Conservation (phyloP, 768 basidiomycete genomes). For the Mycena kentingensis region DNA sequence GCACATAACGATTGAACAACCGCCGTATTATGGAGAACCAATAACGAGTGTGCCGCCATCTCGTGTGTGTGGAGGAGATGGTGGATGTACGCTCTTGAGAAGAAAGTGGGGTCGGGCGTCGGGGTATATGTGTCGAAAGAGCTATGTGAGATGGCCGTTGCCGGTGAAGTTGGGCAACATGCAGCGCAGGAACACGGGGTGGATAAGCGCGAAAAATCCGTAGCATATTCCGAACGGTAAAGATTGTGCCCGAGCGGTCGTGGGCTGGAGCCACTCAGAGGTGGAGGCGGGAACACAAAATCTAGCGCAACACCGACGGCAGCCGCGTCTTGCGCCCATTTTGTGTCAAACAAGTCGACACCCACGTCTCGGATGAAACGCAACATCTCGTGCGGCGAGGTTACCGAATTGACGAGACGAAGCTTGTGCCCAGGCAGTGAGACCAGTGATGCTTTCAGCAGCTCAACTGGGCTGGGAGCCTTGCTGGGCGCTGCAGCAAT, state of each 20-base stretch:
- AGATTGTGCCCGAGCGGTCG: constrained; percentile 81
- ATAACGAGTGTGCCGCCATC: constrained; percentile 80
- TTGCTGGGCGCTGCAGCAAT: constrained; percentile 28
- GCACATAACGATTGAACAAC: constrained; percentile 68
- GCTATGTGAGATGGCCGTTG: constrained; percentile 47
- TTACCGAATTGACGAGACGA: constrained; percentile 57
- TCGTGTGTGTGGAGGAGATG: constrained; percentile 88
- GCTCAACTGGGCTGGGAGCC: constrained; percentile 22
- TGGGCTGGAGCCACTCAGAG: constrained; percentile 30
- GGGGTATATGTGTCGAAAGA: constrained; percentile 33
- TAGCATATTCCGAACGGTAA: constrained; percentile 56
- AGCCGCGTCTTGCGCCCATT: constrained; percentile 71
- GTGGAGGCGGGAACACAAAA: constrained; percentile 64
- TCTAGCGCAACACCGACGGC: constrained; percentile 76
- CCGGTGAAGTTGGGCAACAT: constrained; percentile 50
- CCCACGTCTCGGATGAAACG: constrained; percentile 63
- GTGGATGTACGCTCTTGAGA: constrained; percentile 71
- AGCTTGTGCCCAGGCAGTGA: constrained; percentile 57
- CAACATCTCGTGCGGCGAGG: constrained; percentile 77
- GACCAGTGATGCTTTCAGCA: constrained; percentile 63
- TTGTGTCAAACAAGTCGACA: constrained; percentile 73
- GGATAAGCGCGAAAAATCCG: constrained; percentile 62
- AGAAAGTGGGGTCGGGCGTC: constrained; percentile 28
- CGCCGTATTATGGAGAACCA: constrained; percentile 74
- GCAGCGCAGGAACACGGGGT: constrained; percentile 55